Conservation (phyloP, 352 stramenopile genomes). For the Globisporangium paroecandrum region DNA sequence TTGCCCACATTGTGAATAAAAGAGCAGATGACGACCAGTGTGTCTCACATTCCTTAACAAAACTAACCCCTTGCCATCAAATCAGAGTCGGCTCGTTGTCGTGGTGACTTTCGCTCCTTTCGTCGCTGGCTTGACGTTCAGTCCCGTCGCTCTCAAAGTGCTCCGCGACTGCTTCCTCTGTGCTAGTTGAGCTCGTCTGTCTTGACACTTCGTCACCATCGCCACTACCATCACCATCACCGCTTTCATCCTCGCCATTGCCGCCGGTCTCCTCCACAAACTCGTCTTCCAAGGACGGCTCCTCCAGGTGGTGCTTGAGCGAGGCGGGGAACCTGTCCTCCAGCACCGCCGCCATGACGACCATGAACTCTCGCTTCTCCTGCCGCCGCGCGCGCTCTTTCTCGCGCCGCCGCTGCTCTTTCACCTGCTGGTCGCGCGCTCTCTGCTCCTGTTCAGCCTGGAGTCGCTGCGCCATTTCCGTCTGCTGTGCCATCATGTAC, state of each 20-base stretch:
- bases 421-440: constrained; percentile 23
- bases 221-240: neutral
- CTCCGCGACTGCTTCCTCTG: neutral
- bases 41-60: neutral
- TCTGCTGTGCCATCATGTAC: constrained; percentile 51
- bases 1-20: constrained; percentile 10
- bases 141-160: constrained; percentile 1
- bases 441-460: constrained; percentile 34
- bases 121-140: neutral
- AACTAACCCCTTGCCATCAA: neutral
- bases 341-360: constrained; percentile 41
- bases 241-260: neutral
- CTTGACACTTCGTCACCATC: neutral
- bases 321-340: constrained; percentile 41
- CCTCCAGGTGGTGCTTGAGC: constrained; percentile 33
- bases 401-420: constrained; percentile 27
- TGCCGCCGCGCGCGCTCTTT: constrained; percentile 32
- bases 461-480: constrained; percentile 30
- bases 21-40: neutral
- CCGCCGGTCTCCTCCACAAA: neutral
- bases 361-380: constrained; percentile 56
- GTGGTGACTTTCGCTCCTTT: neutral
- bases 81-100: constrained; percentile 8
- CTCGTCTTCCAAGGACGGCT: neutral
- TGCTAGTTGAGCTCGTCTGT: neutral